Base-by-base conservation (phyloP, 2,329 filamentous ascomycete species). In the Penicillium sp. region DNA sequence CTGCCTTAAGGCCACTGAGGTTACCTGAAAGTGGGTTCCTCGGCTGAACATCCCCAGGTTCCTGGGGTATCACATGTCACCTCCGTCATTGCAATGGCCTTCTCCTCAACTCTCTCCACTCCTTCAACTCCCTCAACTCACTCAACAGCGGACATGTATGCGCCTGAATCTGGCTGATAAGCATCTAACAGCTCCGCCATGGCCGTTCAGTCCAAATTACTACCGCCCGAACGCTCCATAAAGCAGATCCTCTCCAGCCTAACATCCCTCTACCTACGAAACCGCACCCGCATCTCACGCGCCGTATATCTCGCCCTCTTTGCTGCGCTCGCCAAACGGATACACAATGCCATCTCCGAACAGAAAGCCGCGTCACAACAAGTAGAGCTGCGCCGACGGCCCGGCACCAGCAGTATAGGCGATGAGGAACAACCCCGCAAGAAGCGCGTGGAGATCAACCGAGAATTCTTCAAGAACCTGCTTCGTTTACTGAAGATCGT, bases 321-420 rank as follows among this genome's bases (percentile, higher is more conserved):
- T 66, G 78, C 93, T 64, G 86, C 90, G 46, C 85, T 96, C 58
- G 81, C 88, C 58, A 92, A 96, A 74, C 91, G 94, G 67, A 87
- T 97, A 53, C 91, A 92, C 66, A 87, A 91, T 83, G 92, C 93
- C 66, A 88, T 97, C 69, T 87, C 89, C 57, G 92, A 97, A 73
- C 94, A 97, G 74, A 96, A 96, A 74, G 89, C 90, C 16, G 90
- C 91, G 2, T 88, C 89, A 50, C 85, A 88, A 59, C 86, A 89
- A 57, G 84, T 85, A 6, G 83, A 85, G 63, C 68, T 82, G 72
- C 74, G 85, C 70, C 68, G 82, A 75, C 67, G 85, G 73, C 64
- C 82, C 71, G 69, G 78, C 68, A 76, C 73, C 50, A 75, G 69
- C 56, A 74, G 69, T 46, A 65, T 72, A n/a, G 69, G 64, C 16